These are phyloP conservation scores for Aspergillus viridinutans DNA, from an alignment of 2,329 filamentous ascomycete genomes.

Conservation along the genomic window DNA sequence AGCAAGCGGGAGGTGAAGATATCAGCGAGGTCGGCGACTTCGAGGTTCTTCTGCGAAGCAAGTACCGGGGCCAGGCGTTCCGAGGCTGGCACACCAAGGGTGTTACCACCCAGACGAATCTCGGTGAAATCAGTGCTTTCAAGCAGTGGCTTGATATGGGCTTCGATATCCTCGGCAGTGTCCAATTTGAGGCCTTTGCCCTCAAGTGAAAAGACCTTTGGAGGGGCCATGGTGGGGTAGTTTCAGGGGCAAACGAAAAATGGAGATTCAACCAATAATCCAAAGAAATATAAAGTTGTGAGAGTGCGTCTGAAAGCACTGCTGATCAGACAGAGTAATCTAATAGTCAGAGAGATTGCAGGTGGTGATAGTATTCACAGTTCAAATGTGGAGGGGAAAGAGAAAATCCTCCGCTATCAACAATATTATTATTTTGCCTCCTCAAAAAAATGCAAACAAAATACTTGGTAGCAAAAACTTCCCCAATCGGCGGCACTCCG, in stretches of 20 bases:
- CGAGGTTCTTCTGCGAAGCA: conserved; percentile 75
- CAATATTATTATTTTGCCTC: neutral
- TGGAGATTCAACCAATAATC: neutral
- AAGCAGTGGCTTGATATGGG: conserved; percentile 72
- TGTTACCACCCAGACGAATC: conserved; percentile 84
- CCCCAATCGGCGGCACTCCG: conserved; percentile 14
- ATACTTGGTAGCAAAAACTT: conserved; percentile 11
- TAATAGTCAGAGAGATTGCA: neutral
- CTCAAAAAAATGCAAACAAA: conserved; percentile 10
- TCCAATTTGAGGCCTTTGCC: conserved; percentile 90
- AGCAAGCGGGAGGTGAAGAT: conserved; percentile 95
- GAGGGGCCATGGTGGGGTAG: conserved; percentile 49
- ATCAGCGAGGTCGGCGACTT: conserved; percentile 84
- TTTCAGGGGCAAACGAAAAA: conserved; percentile 16
- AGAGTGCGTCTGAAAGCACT: no score
- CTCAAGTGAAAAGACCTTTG: conserved; percentile 75
- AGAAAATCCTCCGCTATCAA: conserved; percentile 3
- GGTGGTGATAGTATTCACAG: neutral
- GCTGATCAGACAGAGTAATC: neutral
- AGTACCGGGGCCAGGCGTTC: conserved; percentile 80
- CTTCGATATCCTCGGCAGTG: conserved; percentile 78
- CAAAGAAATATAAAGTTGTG: neutral
- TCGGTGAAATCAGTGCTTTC: conserved; percentile 69
- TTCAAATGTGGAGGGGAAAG: conserved; percentile 8
- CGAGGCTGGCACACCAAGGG: conserved; percentile 82